Conservation (phyloP, 2,329 filamentous ascomycete species). For the Clonostachys sp. region DNA sequence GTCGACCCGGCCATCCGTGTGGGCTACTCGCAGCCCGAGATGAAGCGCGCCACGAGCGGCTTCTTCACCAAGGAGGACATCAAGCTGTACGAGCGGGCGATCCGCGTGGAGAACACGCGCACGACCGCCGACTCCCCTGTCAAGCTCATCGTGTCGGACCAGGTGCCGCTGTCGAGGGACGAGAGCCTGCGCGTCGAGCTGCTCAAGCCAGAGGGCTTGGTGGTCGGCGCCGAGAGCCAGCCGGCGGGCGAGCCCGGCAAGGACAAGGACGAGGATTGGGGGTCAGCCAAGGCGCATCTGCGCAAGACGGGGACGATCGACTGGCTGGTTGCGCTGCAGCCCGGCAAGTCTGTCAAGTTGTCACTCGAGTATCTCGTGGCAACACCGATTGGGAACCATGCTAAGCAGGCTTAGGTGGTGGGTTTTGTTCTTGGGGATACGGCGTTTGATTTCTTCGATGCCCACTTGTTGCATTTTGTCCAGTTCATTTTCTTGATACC, state of each 20-base stretch:
- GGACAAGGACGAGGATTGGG: constrained; percentile 27
- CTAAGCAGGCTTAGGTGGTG: background rate
- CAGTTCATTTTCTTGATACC: too few relatives aligned
- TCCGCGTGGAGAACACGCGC: constrained; percentile 47
- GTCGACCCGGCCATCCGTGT: constrained; percentile 54
- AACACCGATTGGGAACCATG: constrained; percentile 40
- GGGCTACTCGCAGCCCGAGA: constrained; percentile 49
- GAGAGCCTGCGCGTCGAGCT: constrained; percentile 50
- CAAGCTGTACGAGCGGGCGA: constrained; percentile 40
- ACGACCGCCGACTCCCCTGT: constrained; percentile 25
- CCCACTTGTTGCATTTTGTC: too few relatives aligned
- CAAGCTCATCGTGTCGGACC: constrained; percentile 50
- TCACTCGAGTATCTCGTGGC: constrained; percentile 57
- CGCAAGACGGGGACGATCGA: constrained; percentile 52
- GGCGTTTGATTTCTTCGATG: too few relatives aligned
- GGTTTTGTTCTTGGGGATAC: too few relatives aligned
- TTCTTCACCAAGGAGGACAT: constrained; percentile 50
- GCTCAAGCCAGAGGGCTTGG: constrained; percentile 40
- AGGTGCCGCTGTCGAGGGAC: constrained; percentile 58
- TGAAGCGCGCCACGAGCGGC: constrained; percentile 43
- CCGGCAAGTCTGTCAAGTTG: constrained; percentile 52
- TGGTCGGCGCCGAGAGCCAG: constrained; percentile 27
- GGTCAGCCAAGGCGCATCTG: constrained; percentile 44
- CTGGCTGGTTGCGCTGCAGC: constrained; percentile 55
- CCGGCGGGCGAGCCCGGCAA: constrained; percentile 22